Base-by-base conservation (phyloP, 1,284 basidiomycete species). In the Rhodotorula sp. region DNA sequence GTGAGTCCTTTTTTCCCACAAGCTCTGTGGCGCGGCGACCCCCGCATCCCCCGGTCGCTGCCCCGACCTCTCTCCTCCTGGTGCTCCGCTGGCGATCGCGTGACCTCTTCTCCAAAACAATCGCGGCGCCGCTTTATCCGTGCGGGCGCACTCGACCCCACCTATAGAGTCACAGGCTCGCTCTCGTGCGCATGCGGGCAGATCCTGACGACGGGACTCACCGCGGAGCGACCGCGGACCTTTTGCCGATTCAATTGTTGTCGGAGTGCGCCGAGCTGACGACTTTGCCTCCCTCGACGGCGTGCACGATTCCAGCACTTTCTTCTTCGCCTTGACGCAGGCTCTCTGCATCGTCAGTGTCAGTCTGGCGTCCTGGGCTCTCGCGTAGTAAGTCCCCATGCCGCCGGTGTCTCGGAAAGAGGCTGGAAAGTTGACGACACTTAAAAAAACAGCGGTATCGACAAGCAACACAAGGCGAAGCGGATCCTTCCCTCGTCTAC, bases 271-370 rank as follows among this genome's bases (percentile, higher is more conserved):
- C 49, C 49, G 49, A 23, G 49, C 49, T 51, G 49, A 51, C 49
- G 23, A 52, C 51, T 48, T 31, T 39, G n/a, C 26, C 34, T 31
- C 43, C 21, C 34, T 0, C 48, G 26, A 31, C 43, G 29, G 12
- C n/a, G 2, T 57, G 18, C 48, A 7, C 43, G 29, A n/a, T 1
- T 54, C 14, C 52, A 73, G 72, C 10, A 62, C 70, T 54, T 20
- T 59, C 48, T 58, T 69, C 14, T 74, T 74, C 64, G 51, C 63
- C n/a, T 58, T 74, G 39, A 71, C 69, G 7, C 43, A 49, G 8
- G 56, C 58, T 3, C 64, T 74, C 5, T 68, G 62, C n/a, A 20
- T 49, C 20, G 23, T 39, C 0, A 62, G 60, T 5, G 58, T 66
- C 3, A 65, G 67, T 2, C 59, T 74, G 7, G 62, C 66, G 16